Conservation (phyloP, 495 filamentous ascomycete species). For the Tetracladium marchalianum region DNA sequence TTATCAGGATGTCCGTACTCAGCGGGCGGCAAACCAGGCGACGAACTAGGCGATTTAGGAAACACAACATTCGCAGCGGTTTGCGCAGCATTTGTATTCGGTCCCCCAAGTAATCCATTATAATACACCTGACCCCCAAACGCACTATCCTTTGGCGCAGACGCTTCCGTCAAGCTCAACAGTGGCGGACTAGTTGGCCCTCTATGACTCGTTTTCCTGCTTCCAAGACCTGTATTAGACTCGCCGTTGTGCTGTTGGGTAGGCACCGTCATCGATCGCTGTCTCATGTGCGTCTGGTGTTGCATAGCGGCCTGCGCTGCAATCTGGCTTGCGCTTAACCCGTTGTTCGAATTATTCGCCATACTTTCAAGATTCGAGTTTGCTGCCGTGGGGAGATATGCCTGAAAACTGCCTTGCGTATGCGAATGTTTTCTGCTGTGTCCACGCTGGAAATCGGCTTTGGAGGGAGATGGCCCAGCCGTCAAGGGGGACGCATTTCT, state of each 20-base stretch:
- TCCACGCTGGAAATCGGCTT: slow-evolving; percentile 13
- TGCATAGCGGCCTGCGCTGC: slow-evolving; percentile 89
- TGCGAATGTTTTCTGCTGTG: slow-evolving; percentile 50
- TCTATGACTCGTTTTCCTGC: slow-evolving; percentile 9
- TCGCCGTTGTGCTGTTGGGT: slow-evolving; percentile 31
- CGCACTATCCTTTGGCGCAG: slow-evolving; percentile 41
- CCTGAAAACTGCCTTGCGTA: slow-evolving; percentile 85
- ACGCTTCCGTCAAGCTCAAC: slow-evolving; percentile 43
- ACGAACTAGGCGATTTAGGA: slow-evolving; percentile 48
- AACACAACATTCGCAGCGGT: slow-evolving; percentile 84
- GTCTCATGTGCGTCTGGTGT: slow-evolving; percentile 49
- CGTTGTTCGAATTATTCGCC: slow-evolving; percentile 26
- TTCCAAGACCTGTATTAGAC: slow-evolving; percentile 2
- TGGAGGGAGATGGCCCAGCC: slow-evolving; percentile 1
- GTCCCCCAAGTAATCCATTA: slow-evolving; percentile 57
- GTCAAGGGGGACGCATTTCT: slow-evolving; percentile 15
- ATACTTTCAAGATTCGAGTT: slow-evolving; percentile 29
- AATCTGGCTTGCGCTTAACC: slow-evolving; percentile 71
- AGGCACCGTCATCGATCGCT: slow-evolving; percentile 63
- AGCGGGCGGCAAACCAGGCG: slow-evolving; percentile 33
- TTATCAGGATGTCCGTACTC: slow-evolving; percentile 39
- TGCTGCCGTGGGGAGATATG: slow-evolving; percentile 65
- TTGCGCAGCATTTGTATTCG: slow-evolving; percentile 55
- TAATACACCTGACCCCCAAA: slow-evolving; percentile 47
- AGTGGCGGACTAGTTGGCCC: slow-evolving; percentile 37